phyloP scores from a whole-genome alignment of 257 asterid genomes.

The Solanum chilense region DNA sequence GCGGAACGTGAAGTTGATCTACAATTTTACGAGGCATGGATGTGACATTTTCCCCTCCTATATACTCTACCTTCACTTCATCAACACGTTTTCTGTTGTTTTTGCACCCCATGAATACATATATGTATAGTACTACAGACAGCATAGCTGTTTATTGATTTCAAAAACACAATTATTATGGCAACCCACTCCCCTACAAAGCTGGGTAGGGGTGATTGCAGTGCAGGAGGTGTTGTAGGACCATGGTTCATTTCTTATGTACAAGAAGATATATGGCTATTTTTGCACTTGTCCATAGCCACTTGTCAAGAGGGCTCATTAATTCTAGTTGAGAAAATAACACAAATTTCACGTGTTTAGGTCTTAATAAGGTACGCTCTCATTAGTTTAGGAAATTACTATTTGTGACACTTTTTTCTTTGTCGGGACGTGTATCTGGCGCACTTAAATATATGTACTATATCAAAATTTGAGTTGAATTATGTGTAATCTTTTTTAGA shows the following conservation, averaged over 20 bases:
- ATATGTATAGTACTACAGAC: neutral
- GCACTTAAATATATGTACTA: no score
- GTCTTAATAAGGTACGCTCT: no score
- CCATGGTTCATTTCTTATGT: neutral
- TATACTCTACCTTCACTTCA: neutral
- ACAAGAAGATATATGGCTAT: neutral
- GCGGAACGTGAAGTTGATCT: neutral
- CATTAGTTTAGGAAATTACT: neutral
- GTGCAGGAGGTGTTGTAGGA: neutral
- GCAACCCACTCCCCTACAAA: neutral
- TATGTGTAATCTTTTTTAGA: no score
- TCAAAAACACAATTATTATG: neutral
- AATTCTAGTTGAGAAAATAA: neutral
- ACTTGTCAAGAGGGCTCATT: neutral
- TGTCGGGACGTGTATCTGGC: rapidly evolving
- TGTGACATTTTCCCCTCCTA: neutral
- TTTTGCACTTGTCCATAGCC: neutral
- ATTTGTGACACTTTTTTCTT: neutral
- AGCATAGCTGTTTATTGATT: neutral
- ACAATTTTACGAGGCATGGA: neutral
- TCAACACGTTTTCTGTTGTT: neutral
- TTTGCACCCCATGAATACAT: neutral
- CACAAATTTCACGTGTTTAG: neutral
- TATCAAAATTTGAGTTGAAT: no score
- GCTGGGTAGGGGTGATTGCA: neutral